A percentile compares a stretch with the other conserved stretches of the same genome.
Evolutionary conservation across 352 stramenopile species (phyloP).

Genomic region (Pythium myriotylum): DNA sequence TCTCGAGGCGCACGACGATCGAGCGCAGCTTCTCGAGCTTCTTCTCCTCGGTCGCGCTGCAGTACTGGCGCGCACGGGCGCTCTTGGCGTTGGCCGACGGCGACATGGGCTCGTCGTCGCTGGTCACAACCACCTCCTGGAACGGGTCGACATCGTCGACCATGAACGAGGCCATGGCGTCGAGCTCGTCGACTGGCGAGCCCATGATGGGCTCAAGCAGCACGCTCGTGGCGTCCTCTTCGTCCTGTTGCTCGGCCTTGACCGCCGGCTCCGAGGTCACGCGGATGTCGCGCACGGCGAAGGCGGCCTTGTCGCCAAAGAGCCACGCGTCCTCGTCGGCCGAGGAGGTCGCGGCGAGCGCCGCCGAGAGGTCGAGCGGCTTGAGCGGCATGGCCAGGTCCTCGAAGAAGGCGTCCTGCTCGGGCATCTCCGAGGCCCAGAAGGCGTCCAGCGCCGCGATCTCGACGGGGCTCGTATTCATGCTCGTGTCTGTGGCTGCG

Average conservation of each 20-base stretch:
- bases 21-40: conserved; percentile 53
- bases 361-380: conserved; percentile 10
- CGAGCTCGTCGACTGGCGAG: conserved; percentile 62
- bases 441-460: conserved; percentile 19
- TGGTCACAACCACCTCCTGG: conserved; percentile 33
- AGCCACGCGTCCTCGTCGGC: conserved; percentile 32
- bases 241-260: conserved; percentile 8
- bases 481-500: neutral
- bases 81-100: neutral
- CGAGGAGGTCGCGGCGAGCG: neutral
- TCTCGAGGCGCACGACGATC: conserved; percentile 54
- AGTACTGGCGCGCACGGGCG: conserved; percentile 9
- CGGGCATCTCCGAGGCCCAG: conserved; percentile 16
- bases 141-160: conserved; percentile 65
- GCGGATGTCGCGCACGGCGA: conserved; percentile 22
- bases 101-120: conserved; percentile 28
- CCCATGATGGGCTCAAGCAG: conserved; percentile 57
- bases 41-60: conserved; percentile 22
- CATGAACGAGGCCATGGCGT: conserved; percentile 65
- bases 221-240: conserved; percentile 52
- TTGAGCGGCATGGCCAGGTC: conserved; percentile 24
- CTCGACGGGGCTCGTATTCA: conserved; percentile 12
- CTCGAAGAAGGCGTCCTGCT: conserved; percentile 15
- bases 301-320: conserved; percentile 20
- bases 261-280: conserved; percentile 7